Conservation (phyloP, 306 rosid genomes). For the Rubus idaeus region DNA sequence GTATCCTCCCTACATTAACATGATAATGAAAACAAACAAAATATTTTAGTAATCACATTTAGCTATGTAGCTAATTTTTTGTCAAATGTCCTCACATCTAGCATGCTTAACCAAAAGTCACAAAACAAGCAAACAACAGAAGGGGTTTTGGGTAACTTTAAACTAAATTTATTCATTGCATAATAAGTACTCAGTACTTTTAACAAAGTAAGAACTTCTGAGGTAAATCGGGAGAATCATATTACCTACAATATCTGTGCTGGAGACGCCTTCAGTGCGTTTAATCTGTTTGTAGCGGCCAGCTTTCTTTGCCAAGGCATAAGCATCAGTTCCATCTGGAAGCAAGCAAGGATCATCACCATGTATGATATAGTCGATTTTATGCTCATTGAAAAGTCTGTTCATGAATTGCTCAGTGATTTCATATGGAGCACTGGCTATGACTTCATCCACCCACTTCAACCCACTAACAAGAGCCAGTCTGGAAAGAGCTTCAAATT, state of each 20-base stretch:
- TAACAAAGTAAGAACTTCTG: slow-evolving; percentile 11
- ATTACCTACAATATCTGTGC: slow-evolving; percentile 98
- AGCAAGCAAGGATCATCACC: slow-evolving; percentile 99
- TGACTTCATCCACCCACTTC: slow-evolving; percentile 99
- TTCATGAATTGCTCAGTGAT: slow-evolving; percentile 89
- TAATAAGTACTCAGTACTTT: neutral
- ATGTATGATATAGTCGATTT: slow-evolving; percentile 91
- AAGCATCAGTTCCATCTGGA: slow-evolving; percentile 99
- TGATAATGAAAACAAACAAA: neutral
- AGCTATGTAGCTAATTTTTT: neutral
- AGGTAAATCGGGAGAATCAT: slow-evolving; percentile 34
- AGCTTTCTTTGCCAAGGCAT: slow-evolving; percentile 91
- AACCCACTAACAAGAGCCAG: slow-evolving; percentile 90
- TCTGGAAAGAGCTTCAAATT: slow-evolving; percentile 47
- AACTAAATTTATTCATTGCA: neutral
- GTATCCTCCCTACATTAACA: slow-evolving; percentile 73
- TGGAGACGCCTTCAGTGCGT: slow-evolving; percentile 99
- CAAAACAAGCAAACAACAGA: neutral
- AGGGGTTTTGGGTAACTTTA: neutral
- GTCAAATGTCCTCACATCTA: neutral
- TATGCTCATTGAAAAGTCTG: slow-evolving; percentile 89
- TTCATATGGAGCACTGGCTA: slow-evolving; percentile 92
- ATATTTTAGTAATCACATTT: neutral
- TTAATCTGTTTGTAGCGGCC: slow-evolving; percentile 98
- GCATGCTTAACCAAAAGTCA: neutral